Conservation (phyloP, 2,329 filamentous ascomycete species). For the Calonectria crousiana region DNA sequence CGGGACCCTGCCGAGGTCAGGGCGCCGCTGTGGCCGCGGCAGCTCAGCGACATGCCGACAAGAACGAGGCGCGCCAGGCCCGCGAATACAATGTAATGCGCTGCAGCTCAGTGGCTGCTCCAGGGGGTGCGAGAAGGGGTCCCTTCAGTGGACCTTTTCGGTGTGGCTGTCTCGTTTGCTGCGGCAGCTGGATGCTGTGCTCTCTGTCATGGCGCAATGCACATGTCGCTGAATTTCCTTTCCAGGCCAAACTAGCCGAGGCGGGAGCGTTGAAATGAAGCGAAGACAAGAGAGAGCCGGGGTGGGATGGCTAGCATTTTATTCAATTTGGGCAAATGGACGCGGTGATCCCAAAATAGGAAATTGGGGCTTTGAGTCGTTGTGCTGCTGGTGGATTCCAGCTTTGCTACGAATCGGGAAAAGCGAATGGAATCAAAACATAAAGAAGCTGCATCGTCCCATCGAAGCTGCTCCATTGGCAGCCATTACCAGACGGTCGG, state of each 20-base stretch:
- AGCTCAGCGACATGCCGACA: background rate
- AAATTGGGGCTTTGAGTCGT: background rate
- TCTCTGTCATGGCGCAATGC: background rate
- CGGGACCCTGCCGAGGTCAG: constrained; percentile 2
- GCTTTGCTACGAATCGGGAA: background rate
- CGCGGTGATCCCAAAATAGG: background rate
- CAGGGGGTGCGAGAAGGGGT: background rate
- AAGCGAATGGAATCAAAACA: background rate
- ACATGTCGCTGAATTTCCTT: constrained; percentile 15
- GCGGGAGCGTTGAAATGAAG: background rate
- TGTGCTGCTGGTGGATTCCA: background rate
- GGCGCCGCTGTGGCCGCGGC: background rate
- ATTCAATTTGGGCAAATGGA: background rate
- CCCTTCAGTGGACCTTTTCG: background rate
- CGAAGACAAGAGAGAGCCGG: background rate
- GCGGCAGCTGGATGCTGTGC: background rate
- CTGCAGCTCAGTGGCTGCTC: constrained; percentile 2
- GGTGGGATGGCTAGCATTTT: background rate
- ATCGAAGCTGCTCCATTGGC: background rate
- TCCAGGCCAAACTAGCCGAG: constrained; percentile 2
- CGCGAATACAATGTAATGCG: background rate
- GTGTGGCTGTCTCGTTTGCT: background rate
- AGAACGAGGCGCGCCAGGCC: background rate
- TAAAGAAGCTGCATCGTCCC: background rate
- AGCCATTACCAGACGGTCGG: background rate